These are phyloP conservation scores for Glaciozyma antarctica DNA, from an alignment of 768 basidiomycete genomes.

Conservation along the genomic window DNA sequence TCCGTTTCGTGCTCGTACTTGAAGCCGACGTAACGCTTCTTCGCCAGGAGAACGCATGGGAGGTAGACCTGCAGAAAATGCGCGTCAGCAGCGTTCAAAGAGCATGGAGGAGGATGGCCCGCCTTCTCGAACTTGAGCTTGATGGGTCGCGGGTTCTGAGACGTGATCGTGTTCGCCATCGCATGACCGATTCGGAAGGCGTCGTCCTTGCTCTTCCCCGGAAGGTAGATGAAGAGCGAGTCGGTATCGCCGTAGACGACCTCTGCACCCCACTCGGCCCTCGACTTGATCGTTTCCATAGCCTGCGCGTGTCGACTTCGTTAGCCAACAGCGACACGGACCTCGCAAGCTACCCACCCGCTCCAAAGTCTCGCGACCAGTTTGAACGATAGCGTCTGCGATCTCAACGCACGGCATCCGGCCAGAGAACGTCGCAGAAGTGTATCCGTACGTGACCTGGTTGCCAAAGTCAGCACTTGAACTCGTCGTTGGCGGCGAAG, in stretches of 20 bases:
- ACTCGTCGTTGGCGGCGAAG: not conserved
- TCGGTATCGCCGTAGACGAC: constrained; percentile 98
- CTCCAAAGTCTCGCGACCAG: constrained; percentile 86
- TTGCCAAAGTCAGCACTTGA: constrained; percentile 11
- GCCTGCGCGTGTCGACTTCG: constrained; percentile 49
- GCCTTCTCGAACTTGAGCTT: constrained; percentile 99
- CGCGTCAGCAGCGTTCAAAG: not conserved
- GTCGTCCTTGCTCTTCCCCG: constrained; percentile 81
- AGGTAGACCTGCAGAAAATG: constrained; percentile 63
- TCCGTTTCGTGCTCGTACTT: constrained; percentile 83
- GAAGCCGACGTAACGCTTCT: constrained; percentile 97
- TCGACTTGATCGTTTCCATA: constrained; percentile 63
- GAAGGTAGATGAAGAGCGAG: constrained; percentile 84
- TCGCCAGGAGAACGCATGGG: constrained; percentile 89
- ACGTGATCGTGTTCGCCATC: constrained; percentile 78
- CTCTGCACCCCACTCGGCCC: constrained; percentile 74
- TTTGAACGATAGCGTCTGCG: constrained; percentile 95
- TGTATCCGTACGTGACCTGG: constrained; percentile 76
- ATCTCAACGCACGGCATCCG: constrained; percentile 98
- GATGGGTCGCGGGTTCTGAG: constrained; percentile 75
- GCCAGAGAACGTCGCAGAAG: constrained; percentile 84
- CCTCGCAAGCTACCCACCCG: constrained; percentile 50
- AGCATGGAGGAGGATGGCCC: not conserved
- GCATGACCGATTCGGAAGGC: constrained; percentile 88
- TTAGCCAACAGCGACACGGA: not conserved